Conservation (phyloP, 805 yeast species). For the Candida oleophila region DNA sequence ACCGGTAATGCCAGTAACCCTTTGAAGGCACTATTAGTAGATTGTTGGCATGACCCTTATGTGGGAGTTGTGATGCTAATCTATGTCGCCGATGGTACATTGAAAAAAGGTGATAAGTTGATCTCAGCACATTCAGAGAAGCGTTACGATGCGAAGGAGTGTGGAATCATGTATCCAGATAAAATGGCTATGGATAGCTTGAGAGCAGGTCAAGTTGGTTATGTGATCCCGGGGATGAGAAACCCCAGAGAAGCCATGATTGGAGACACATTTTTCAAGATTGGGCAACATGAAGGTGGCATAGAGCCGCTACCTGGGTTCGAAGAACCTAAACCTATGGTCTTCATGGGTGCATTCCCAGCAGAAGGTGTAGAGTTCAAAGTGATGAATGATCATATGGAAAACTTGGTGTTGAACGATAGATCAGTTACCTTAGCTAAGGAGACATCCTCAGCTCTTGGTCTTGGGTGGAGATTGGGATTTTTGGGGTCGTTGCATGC, state of each 20-base stretch:
- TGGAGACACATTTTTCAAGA: conserved; percentile 83
- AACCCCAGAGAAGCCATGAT: conserved; percentile 80
- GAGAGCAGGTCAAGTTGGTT: conserved; percentile 92
- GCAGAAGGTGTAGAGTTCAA: conserved; percentile 92
- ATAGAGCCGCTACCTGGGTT: conserved; percentile 89
- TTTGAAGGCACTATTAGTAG: conserved; percentile 79
- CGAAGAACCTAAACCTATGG: conserved; percentile 98
- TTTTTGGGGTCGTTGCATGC: conserved; percentile 94
- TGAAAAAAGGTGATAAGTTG: conserved; percentile 73
- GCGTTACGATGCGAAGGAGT: conserved; percentile 84
- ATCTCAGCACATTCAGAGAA: conserved; percentile 74
- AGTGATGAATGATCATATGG: conserved; percentile 84
- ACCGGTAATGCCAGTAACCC: conserved; percentile 53
- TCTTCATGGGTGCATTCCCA: conserved; percentile 96
- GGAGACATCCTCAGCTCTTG: conserved; percentile 91
- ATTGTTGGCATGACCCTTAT: conserved; percentile 95
- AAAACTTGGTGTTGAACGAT: conserved; percentile 85
- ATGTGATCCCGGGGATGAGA: conserved; percentile 92
- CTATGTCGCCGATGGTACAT: conserved; percentile 78
- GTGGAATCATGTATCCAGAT: conserved; percentile 95
- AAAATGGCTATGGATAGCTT: conserved; percentile 61
- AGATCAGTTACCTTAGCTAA: conserved; percentile 86
- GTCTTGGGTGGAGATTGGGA: conserved; percentile 97
- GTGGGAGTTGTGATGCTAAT: conserved; percentile 87
- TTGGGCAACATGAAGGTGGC: conserved; percentile 45